These are phyloP conservation scores for Centella asiatica DNA, from an alignment of 129 eudicot species.

Conservation along the genomic window DNA sequence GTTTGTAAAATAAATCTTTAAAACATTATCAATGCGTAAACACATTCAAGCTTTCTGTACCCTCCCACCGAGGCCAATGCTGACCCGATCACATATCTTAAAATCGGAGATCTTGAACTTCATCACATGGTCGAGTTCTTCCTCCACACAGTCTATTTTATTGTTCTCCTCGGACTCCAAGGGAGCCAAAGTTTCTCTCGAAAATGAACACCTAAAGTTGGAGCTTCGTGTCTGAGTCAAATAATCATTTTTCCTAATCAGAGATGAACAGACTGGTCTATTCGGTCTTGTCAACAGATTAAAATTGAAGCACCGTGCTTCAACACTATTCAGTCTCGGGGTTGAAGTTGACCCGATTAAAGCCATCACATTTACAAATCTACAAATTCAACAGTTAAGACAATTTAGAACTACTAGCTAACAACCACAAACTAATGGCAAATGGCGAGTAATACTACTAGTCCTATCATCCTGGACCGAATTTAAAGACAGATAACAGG, in stretches of 20 bases:
- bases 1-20: background rate
- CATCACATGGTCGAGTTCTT: constrained; percentile 69
- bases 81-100: constrained; percentile 61
- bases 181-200: constrained; percentile 30
- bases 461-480: too few species aligned
- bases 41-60: constrained; percentile 27
- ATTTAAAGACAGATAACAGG: too few species aligned
- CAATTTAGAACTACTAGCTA: background rate
- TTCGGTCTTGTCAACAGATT: constrained; percentile 32
- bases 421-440: too few species aligned
- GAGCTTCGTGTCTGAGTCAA: constrained; percentile 15
- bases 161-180: constrained; percentile 37
- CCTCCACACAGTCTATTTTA: constrained; percentile 29
- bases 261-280: constrained; percentile 29
- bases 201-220: constrained; percentile 32
- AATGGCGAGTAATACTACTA: too few species aligned
- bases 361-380: constrained; percentile 33
- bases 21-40: background rate
- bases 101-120: constrained; percentile 81
- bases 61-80: constrained; percentile 90
- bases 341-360: constrained; percentile 31
- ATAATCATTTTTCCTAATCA: constrained; percentile 8
- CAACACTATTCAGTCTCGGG: constrained; percentile 25
- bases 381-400: background rate
- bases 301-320: constrained; percentile 16